Conservation (phyloP, 2,329 filamentous ascomycete species). For the Fusarium equiseti region DNA sequence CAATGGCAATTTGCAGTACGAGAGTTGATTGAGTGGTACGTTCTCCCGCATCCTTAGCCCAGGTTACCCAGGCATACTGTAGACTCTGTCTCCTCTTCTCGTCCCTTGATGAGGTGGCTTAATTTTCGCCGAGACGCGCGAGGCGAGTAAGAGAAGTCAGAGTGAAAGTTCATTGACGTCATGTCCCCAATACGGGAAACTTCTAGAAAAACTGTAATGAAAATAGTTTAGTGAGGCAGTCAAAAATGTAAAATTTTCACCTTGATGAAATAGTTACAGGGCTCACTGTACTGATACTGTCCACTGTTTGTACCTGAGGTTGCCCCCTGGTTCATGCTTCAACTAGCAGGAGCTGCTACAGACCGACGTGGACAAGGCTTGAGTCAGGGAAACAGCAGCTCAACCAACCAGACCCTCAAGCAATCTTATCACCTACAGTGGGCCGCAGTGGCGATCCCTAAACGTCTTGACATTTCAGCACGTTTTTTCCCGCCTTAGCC, state of each 20-base stretch:
- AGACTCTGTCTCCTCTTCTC: slow-evolving; percentile 2
- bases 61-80: background rate
- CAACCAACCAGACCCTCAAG: slow-evolving; percentile 28
- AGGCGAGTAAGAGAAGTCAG: slow-evolving; percentile 11
- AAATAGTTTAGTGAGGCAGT: background rate
- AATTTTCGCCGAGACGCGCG: slow-evolving; percentile 25
- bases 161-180: slow-evolving; percentile 24
- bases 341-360: background rate
- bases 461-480: slow-evolving; percentile 13
- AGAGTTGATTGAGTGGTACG: background rate
- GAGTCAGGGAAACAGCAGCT: slow-evolving; percentile 31
- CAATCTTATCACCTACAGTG: slow-evolving; percentile 38
- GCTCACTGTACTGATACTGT: background rate
- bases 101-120: slow-evolving; percentile 32
- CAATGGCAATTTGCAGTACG: slow-evolving; percentile 12
- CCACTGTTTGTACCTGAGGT: slow-evolving; percentile 2
- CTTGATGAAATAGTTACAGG: background rate
- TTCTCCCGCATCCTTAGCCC: background rate
- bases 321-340: slow-evolving; percentile 16
- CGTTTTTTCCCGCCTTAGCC: slow-evolving; percentile 34
- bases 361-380: slow-evolving; percentile 35
- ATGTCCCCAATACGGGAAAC: slow-evolving; percentile 17
- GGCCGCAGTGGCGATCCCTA: slow-evolving; percentile 37
- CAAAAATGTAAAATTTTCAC: slow-evolving; percentile 34
- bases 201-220: slow-evolving; percentile 25